Percentiles rank a stretch among this genome's conserved stretches.
phyloP scores from a whole-genome alignment of 371 early-diverging fungal species.

The Sporodiniella umbellata region DNA sequence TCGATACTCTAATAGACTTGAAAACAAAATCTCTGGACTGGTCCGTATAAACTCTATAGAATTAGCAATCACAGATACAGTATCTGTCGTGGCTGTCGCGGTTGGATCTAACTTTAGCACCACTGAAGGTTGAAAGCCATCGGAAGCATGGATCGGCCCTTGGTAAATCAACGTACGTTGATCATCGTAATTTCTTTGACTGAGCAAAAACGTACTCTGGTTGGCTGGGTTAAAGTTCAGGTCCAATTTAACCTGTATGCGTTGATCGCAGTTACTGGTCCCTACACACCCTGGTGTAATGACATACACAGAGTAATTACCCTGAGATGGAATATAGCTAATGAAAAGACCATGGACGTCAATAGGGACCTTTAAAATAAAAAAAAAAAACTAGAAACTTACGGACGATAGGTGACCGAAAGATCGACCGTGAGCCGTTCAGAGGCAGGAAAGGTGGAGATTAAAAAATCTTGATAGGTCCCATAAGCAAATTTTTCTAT shows the following conservation, averaged over 20 bases:
- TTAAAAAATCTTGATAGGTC: constrained; percentile 32
- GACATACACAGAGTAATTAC: constrained; percentile 60
- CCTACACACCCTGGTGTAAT: constrained; percentile 66
- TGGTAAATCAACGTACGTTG: constrained; percentile 38
- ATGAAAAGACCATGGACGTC: neutral
- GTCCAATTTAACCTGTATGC: constrained; percentile 44
- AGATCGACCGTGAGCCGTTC: constrained; percentile 29
- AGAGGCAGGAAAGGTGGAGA: constrained; percentile 23
- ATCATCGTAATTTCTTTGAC: constrained; percentile 40
- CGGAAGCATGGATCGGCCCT: constrained; percentile 39
- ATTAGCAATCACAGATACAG: constrained; percentile 26
- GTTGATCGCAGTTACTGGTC: constrained; percentile 45
- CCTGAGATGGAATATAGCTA: constrained; percentile 50
- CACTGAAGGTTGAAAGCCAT: constrained; percentile 21
- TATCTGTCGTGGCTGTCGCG: constrained; percentile 14
- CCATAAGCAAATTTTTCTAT: constrained; percentile 29
- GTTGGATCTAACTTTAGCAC: constrained; percentile 12
- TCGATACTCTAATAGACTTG: constrained; percentile 36
- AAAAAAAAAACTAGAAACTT: too few species aligned
- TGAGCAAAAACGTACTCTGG: constrained; percentile 22
- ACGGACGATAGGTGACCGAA: constrained; percentile 49
- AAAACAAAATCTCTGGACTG: constrained; percentile 25
- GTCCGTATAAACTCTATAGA: constrained; percentile 24
- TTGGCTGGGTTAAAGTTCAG: constrained; percentile 35
- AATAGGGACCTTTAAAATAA: too few species aligned